A percentile compares a stretch with the other conserved stretches of the same genome.
Evolutionary conservation across 2,329 filamentous ascomycete genomes (phyloP).

Genomic region (Balansia obtecta): DNA sequence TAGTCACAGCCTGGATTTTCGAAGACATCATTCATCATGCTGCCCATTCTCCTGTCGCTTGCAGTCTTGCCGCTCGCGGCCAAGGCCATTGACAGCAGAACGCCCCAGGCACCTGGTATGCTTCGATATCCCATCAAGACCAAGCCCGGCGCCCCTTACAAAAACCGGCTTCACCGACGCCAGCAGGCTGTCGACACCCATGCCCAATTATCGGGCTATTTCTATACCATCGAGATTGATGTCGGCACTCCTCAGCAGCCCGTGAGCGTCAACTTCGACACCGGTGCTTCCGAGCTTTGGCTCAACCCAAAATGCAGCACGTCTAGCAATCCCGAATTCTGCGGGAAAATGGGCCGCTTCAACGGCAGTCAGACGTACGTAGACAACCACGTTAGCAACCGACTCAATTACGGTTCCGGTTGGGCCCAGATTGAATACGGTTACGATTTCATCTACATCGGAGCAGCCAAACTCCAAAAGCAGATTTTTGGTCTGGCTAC

Average conservation of each 20-base stretch:
- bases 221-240: conserved; percentile 25
- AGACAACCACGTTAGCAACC: conserved; percentile 14
- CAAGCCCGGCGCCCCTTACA: conserved; percentile 15
- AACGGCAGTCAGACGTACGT: conserved; percentile 17
- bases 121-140: conserved; percentile 19
- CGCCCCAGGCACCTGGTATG: conserved; percentile 14
- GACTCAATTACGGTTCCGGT: conserved; percentile 20
- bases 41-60: conserved; percentile 18
- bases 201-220: conserved; percentile 19
- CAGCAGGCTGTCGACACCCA: conserved; percentile 16
- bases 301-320: conserved; percentile 27
- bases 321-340: conserved; percentile 16
- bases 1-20: neutral
- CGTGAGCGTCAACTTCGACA: conserved; percentile 28
- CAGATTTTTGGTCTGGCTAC: conserved; percentile 25
- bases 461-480: conserved; percentile 19
- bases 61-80: conserved; percentile 17
- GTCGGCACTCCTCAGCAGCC: conserved; percentile 26
- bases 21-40: conserved; percentile 12
- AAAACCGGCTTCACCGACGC: conserved; percentile 16
- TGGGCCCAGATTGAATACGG: conserved; percentile 21
- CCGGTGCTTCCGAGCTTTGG: conserved; percentile 29
- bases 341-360: conserved; percentile 18
- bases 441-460: conserved; percentile 21
- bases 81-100: conserved; percentile 11